phyloP scores from a whole-genome alignment of 1,284 basidiomycete genomes.

The Melanopsichium pennsylvanicum region DNA sequence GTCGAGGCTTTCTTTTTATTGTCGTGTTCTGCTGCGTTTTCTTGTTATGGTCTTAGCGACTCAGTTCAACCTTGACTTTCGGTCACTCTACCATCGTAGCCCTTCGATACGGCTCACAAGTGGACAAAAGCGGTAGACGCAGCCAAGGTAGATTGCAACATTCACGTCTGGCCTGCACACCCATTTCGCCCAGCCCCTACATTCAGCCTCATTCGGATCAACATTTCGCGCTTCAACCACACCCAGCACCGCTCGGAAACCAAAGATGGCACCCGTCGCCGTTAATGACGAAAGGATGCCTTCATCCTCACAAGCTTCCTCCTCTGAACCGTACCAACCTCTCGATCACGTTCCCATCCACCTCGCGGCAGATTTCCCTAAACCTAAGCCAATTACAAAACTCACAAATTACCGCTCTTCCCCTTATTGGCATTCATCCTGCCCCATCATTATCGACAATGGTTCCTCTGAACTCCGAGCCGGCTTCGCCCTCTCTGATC shows the following conservation, averaged over 20 bases:
- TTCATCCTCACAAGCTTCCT: constrained; percentile 4
- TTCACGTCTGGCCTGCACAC: too few species aligned
- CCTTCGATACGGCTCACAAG: too few species aligned
- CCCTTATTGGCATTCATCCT: constrained; percentile 44
- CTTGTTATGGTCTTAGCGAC: neutral
- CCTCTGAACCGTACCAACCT: constrained; percentile 35
- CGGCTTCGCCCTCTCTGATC: constrained; percentile 74
- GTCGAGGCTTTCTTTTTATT: too few species aligned
- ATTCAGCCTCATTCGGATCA: too few species aligned
- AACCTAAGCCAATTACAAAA: constrained; percentile 33
- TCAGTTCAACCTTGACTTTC: too few species aligned
- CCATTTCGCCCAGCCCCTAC: too few species aligned
- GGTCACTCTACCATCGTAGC: too few species aligned
- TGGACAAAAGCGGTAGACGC: too few species aligned
- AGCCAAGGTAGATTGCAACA: too few species aligned
- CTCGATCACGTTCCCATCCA: constrained; percentile 40
- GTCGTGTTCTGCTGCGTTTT: too few species aligned
- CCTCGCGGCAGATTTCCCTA: constrained; percentile 34
- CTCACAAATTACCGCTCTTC: constrained; percentile 47
- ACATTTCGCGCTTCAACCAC: too few species aligned
- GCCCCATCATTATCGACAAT: constrained; percentile 87
- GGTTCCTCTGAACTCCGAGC: constrained; percentile 86
- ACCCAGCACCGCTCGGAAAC: too few species aligned
- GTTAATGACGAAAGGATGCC: constrained; percentile 28
- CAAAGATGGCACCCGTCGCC: constrained; percentile 43